A percentile compares a stretch with the other conserved stretches of the same genome.
These are phyloP conservation scores for Pythium folliculosum DNA, from an alignment of 352 stramenopile species.

Conservation along the genomic window DNA sequence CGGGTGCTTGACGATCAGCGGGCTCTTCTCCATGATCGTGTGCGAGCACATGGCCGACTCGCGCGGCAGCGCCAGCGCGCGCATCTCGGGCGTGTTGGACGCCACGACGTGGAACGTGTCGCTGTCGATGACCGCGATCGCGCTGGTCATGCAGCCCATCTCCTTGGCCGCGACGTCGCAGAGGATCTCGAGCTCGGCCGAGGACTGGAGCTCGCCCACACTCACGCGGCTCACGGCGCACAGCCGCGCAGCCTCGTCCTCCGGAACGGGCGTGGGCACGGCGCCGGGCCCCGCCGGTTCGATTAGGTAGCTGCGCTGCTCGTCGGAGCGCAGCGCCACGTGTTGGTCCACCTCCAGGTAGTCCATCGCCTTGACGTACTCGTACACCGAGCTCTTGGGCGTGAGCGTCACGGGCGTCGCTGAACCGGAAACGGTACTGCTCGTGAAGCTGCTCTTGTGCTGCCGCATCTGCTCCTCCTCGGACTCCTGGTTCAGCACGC, in stretches of 20 bases:
- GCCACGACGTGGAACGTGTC: slow-evolving; percentile 48
- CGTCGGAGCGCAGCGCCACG: slow-evolving; percentile 1
- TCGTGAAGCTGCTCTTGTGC: slow-evolving; percentile 1
- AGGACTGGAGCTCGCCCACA: slow-evolving; percentile 42
- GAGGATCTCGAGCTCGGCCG: slow-evolving; percentile 60
- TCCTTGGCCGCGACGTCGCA: slow-evolving; percentile 54
- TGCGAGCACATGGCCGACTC: slow-evolving; percentile 58
- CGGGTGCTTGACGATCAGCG: slow-evolving; percentile 53
- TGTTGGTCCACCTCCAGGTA: not conserved
- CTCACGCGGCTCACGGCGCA: slow-evolving; percentile 40
- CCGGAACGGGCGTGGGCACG: slow-evolving; percentile 35
- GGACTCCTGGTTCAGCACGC: slow-evolving; percentile 37
- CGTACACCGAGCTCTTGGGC: slow-evolving; percentile 7
- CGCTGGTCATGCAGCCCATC: slow-evolving; percentile 49
- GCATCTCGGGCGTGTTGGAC: slow-evolving; percentile 34
- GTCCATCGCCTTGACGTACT: slow-evolving; percentile 10
- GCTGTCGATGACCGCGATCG: slow-evolving; percentile 57
- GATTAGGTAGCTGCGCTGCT: slow-evolving; percentile 33
- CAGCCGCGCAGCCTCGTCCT: slow-evolving; percentile 47
- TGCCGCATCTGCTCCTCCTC: not conserved
- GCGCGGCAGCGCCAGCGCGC: slow-evolving; percentile 38
- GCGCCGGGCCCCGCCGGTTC: slow-evolving; percentile 36
- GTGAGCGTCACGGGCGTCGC: slow-evolving; percentile 27
- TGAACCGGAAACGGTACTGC: not conserved
- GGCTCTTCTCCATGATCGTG: slow-evolving; percentile 47